These are phyloP conservation scores for Linnemannia exigua DNA, from an alignment of 192 early-diverging fungal species.

Conservation along the genomic window DNA sequence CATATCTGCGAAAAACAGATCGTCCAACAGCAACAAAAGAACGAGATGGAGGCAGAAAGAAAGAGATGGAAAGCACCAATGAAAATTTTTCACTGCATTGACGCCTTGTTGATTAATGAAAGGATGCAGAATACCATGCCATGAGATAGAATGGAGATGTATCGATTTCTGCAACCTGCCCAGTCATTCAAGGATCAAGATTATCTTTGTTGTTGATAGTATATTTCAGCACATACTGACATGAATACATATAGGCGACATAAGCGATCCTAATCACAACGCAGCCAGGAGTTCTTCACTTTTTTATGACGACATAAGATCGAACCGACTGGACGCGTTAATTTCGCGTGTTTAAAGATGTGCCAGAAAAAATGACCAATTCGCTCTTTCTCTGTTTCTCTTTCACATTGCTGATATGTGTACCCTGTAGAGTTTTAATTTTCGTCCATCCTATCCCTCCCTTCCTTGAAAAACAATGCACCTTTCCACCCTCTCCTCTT, in stretches of 20 bases:
- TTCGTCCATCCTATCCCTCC: background rate
- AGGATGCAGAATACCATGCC: background rate
- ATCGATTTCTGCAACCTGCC: background rate
- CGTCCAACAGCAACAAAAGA: background rate
- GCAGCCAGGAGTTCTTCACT: no score
- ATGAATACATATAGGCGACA: no score
- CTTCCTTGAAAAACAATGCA: background rate
- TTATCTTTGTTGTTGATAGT: background rate
- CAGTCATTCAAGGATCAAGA: background rate
- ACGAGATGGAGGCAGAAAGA: background rate
- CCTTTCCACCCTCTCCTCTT: no score
- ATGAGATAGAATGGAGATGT: background rate
- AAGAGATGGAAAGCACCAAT: background rate
- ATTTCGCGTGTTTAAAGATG: no score
- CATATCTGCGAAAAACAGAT: background rate
- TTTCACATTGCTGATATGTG: no score
- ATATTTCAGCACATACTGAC: no score
- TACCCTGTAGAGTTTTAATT: no score
- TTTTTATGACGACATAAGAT: background rate
- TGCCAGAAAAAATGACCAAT: no score
- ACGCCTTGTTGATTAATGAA: background rate
- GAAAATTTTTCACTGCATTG: background rate
- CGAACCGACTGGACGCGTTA: background rate
- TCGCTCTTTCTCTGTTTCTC: no score
- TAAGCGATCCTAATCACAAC: no score